A percentile compares a stretch with the other conserved stretches of the same genome.
These are phyloP conservation scores for Symbiodinium pilosum DNA, from an alignment of 73 alveolate species.

Conservation along the genomic window DNA sequence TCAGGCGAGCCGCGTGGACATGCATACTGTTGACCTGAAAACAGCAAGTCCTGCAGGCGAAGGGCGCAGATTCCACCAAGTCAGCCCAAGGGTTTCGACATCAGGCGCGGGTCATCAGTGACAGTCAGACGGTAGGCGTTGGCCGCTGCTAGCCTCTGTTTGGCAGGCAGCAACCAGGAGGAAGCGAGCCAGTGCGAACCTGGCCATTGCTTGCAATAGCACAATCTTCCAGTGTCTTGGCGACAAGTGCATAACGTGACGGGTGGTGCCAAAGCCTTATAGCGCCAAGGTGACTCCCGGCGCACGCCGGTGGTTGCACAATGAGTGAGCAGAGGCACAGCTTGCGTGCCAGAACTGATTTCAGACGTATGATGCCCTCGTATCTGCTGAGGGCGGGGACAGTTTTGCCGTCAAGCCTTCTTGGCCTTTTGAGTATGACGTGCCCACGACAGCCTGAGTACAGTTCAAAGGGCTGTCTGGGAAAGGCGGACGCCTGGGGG, in stretches of 20 bases:
- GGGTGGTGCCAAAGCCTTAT: background rate
- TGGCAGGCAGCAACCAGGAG: background rate
- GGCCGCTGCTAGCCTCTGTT: no score
- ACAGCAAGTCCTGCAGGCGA: background rate
- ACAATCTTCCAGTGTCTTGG: background rate
- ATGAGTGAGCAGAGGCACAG: no score
- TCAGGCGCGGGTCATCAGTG: conserved; percentile 21
- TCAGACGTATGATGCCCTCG: no score
- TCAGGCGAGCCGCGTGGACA: conserved; percentile 21
- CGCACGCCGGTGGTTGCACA: no score
- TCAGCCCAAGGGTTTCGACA: background rate
- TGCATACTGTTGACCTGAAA: no score
- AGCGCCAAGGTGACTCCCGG: background rate
- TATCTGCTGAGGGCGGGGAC: background rate
- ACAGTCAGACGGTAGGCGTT: no score
- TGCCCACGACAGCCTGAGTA: background rate
- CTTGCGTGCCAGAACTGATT: no score
- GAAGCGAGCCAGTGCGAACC: background rate
- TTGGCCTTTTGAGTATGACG: background rate
- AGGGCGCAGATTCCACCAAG: background rate
- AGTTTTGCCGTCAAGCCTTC: background rate
- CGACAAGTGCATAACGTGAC: background rate
- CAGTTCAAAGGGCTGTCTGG: conserved; percentile 5
- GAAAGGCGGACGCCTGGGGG: conserved; percentile 8
- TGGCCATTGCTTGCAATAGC: background rate